Percentiles rank a stretch among this genome's conserved stretches.
phyloP scores from a whole-genome alignment of 1,284 basidiomycete genomes.

The Moniliophthora roreri region DNA sequence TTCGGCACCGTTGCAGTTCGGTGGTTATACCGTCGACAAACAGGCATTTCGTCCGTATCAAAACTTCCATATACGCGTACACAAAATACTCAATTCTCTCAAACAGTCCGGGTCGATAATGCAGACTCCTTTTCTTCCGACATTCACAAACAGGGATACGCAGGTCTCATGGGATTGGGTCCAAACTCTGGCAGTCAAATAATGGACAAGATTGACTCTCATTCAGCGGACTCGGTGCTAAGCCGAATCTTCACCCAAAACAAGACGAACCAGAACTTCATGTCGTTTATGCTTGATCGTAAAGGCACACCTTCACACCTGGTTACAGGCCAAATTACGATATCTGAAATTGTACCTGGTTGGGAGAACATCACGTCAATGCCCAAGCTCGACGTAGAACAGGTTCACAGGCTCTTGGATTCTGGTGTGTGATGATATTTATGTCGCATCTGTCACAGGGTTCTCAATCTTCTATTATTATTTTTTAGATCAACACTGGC shows the following conservation, averaged over 20 bases:
- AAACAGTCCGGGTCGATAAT: conserved; percentile 61
- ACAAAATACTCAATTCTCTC: neutral
- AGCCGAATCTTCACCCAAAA: conserved; percentile 62
- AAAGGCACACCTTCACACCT: conserved; percentile 44
- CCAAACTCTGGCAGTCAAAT: conserved; percentile 72
- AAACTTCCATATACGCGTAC: neutral
- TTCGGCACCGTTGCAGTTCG: conserved; percentile 56
- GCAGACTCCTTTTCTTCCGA: conserved; percentile 66
- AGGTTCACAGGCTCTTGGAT: conserved; percentile 53
- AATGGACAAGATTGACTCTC: conserved; percentile 49
- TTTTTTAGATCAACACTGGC: conserved; percentile 72
- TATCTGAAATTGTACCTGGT: conserved; percentile 56
- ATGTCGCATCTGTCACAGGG: neutral
- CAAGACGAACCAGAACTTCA: conserved; percentile 56
- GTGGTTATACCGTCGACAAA: conserved; percentile 53
- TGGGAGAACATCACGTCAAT: conserved; percentile 61
- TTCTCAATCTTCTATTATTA: conserved; percentile 17
- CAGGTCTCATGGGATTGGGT: conserved; percentile 73
- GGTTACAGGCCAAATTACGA: conserved; percentile 57
- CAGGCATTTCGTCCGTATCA: conserved; percentile 67
- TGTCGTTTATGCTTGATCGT: conserved; percentile 68
- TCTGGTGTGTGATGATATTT: conserved; percentile 30
- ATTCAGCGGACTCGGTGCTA: conserved; percentile 54
- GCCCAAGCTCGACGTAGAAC: conserved; percentile 67
- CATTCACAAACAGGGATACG: conserved; percentile 60